Evolutionary conservation across 371 early-diverging fungal genomes (phyloP).

Genomic region (Apophysomyces sp.): DNA sequence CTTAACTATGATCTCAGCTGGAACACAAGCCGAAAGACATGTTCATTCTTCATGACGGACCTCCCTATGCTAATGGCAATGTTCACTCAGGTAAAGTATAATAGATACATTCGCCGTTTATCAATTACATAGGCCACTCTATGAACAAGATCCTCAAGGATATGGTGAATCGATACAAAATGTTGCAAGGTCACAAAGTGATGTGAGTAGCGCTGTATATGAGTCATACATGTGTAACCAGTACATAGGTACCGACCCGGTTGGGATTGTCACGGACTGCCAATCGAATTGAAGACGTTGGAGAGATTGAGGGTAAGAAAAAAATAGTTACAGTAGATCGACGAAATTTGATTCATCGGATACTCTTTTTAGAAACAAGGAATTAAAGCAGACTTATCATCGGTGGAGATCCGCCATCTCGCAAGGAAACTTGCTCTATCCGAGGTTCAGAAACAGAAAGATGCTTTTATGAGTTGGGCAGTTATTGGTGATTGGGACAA

Average conservation of each 20-base stretch:
- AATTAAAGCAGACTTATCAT: slow-evolving; percentile 34
- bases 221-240: not conserved
- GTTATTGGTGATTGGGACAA: slow-evolving; percentile 88
- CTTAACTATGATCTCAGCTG: slow-evolving; percentile 16
- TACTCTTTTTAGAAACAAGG: slow-evolving; percentile 24
- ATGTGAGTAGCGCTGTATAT: slow-evolving; percentile 42
- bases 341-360: not conserved
- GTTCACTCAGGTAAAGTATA: slow-evolving; percentile 73
- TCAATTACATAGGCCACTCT: slow-evolving; percentile 70
- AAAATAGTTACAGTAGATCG: too few relatives aligned
- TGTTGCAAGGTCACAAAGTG: slow-evolving; percentile 85
- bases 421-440: slow-evolving; percentile 71
- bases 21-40: slow-evolving; percentile 63
- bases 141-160: slow-evolving; percentile 95
- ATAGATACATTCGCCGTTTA: not conserved
- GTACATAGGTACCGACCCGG: slow-evolving; percentile 81
- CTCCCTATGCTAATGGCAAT: slow-evolving; percentile 96
- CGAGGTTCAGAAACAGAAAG: slow-evolving; percentile 69
- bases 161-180: slow-evolving; percentile 83
- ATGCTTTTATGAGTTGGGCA: slow-evolving; percentile 71
- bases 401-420: slow-evolving; percentile 64
- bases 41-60: slow-evolving; percentile 94
- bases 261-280: slow-evolving; percentile 97
- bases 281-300: slow-evolving; percentile 93
- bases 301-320: slow-evolving; percentile 55